Evolutionary conservation across 495 filamentous ascomycete species (phyloP), one percentile per base, ranked within the genome.

Genomic region (Ramalina intermedia): DNA sequence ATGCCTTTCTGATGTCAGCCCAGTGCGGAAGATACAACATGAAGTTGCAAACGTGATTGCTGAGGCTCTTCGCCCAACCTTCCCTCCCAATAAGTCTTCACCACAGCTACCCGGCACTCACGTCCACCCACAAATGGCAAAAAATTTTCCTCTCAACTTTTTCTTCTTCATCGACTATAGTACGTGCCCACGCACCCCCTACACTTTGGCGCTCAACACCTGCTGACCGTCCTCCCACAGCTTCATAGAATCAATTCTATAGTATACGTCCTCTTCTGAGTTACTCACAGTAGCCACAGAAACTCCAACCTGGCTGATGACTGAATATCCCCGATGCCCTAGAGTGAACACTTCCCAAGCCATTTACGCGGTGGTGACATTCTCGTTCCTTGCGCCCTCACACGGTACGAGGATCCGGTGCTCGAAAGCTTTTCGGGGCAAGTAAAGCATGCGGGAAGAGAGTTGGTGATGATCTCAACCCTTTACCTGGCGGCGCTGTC

Each of bases 201-300:
- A 47, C 9, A 47, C n/a, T 47, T 24, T 37, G n/a, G n/a, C n/a
- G 4, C 27, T 27, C 23, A 36, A 14, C 20, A 17, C 14, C 14
- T 36, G 33, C 16, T 35, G 20, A 47, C n/a, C 14, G 14, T 37
- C 12, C 37, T 18, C 44, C 44, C 16, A 36, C 33, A 35, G 48
- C 50, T 53, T 79, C 75, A 80, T 79, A 84, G 81, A 83, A 86
- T 86, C 82, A 84, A 81, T 85, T 86, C 76, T 85, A 84, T 80
- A 86, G 81, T 84, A 80, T 70, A 82, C 73, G 81, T 83, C 78
- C 73, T 67, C 72, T 73, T 78, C 78, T 84, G 78, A 79, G 74
- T 80, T 83, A 72, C 80, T 76, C 75, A 84, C 75, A 81, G 70
- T 69, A 81, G 79, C 79, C 71, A 78, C 79, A 81, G 73, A 78